Percentiles rank a stretch among this genome's conserved stretches.
Evolutionary conservation across 1,284 basidiomycete species (phyloP).

Genomic region (Ustilago hordei): DNA sequence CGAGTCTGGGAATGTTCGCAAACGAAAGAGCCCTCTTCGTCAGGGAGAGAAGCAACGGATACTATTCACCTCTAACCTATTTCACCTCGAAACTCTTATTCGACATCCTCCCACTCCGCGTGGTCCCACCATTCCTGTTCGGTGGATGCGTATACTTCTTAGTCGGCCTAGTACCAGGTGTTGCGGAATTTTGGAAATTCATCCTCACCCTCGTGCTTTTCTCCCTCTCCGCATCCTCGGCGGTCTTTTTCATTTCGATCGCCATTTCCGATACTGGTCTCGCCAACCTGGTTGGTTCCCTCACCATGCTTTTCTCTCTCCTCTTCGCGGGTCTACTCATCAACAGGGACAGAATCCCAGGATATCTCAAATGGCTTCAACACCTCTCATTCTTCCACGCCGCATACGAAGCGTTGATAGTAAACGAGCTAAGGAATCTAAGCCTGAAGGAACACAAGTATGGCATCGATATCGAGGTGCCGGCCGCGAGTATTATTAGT

Average conservation of each 20-base stretch:
- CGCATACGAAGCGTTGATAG: conserved; percentile 93
- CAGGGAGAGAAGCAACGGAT: conserved; percentile 95
- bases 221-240: conserved; percentile 91
- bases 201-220: conserved; percentile 85
- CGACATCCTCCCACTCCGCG: conserved; percentile 90
- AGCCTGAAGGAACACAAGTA: conserved; percentile 79
- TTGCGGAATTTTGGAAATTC: conserved; percentile 95
- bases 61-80: conserved; percentile 94
- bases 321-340: conserved; percentile 94
- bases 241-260: conserved; percentile 89
- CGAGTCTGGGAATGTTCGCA: conserved; percentile 89
- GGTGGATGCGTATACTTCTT: conserved; percentile 93
- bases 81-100: conserved; percentile 95
- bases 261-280: conserved; percentile 86
- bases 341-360: conserved; percentile 86
- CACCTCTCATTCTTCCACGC: conserved; percentile 97
- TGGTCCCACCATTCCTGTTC: conserved; percentile 92
- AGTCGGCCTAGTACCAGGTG: conserved; percentile 90
- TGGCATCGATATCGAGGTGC: conserved; percentile 60
- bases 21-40: conserved; percentile 95
- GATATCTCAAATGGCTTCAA: conserved; percentile 83
- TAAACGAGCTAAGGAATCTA: conserved; percentile 94
- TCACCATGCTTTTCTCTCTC: conserved; percentile 93
- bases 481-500: conserved; percentile 53
- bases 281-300: conserved; percentile 89